These are phyloP conservation scores for Buxus sempervirens DNA, from an alignment of 164 flowering plant species.

Conservation along the genomic window DNA sequence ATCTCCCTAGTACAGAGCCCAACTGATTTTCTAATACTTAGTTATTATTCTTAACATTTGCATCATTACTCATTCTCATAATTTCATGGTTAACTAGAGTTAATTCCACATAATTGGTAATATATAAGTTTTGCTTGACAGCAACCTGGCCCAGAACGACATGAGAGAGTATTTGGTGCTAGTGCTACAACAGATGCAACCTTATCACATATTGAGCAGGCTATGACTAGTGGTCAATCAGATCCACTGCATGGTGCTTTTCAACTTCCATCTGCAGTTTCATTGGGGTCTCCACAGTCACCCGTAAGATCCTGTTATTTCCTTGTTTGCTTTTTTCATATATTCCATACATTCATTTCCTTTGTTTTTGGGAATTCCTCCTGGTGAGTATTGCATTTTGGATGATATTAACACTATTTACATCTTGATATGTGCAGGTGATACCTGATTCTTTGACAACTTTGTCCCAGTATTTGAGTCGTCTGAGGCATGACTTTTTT, in stretches of 20 bases:
- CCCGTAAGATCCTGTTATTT: constrained; percentile 38
- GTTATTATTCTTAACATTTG: too few species aligned
- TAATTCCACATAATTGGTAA: not conserved
- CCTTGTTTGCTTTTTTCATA: constrained; percentile 3
- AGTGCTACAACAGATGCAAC: constrained; percentile 20
- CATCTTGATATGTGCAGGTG: constrained; percentile 39
- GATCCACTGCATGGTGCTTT: constrained; percentile 29
- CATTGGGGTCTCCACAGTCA: constrained; percentile 53
- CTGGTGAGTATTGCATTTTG: not conserved
- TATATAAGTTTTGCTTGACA: constrained; percentile 16
- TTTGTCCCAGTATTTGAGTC: constrained; percentile 58
- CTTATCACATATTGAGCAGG: constrained; percentile 35
- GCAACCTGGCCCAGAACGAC: constrained; percentile 39
- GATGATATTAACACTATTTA: constrained; percentile 3
- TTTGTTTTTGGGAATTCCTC: not conserved
- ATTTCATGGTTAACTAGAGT: too few species aligned
- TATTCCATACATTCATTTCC: not conserved
- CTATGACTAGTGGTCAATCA: constrained; percentile 28
- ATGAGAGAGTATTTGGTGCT: constrained; percentile 25
- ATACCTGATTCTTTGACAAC: constrained; percentile 86
- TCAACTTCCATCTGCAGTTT: constrained; percentile 40
- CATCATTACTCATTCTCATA: too few species aligned
- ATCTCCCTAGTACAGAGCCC: too few species aligned
- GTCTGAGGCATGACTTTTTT: constrained; percentile 63
- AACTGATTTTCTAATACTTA: too few species aligned